phyloP scores from a whole-genome alignment of 495 filamentous ascomycete genomes.

The Hyaloscypha bicolor region DNA sequence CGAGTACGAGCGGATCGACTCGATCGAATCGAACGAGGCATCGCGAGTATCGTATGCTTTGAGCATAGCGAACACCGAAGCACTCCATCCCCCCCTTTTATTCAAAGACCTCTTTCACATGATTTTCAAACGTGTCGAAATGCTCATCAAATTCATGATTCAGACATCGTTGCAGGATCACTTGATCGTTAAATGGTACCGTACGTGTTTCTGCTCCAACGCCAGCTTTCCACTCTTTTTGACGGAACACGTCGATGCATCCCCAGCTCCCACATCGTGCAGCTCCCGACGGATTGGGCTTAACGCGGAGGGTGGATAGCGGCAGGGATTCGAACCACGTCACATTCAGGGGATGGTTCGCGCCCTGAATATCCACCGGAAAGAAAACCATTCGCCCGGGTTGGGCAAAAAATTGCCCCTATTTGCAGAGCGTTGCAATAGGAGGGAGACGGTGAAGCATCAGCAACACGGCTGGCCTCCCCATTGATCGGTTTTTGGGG shows the following conservation, averaged over 20 bases:
- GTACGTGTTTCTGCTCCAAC: not conserved
- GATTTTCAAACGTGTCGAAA: constrained; percentile 1
- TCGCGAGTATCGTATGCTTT: not conserved
- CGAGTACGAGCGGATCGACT: not conserved
- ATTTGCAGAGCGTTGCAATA: constrained; percentile 6
- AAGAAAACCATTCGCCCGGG: not conserved
- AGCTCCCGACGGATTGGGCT: not conserved
- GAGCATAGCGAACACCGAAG: not conserved
- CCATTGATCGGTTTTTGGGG: not conserved
- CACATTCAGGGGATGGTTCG: constrained; percentile 4
- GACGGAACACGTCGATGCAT: not conserved
- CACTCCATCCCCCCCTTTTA: not conserved
- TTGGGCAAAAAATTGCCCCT: not conserved
- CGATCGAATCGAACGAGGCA: not conserved
- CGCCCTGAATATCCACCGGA: constrained; percentile 6
- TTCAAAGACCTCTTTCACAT: not conserved
- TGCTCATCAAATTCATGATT: not conserved
- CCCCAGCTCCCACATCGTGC: not conserved
- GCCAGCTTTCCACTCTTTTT: not conserved
- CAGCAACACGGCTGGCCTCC: not conserved
- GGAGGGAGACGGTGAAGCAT: constrained; percentile 1
- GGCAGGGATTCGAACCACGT: constrained; percentile 10
- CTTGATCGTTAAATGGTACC: not conserved
- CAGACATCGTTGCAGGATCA: not conserved
- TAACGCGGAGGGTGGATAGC: not conserved